phyloP scores from a whole-genome alignment of 2,329 filamentous ascomycete genomes.

The Chaetomium sp. region DNA sequence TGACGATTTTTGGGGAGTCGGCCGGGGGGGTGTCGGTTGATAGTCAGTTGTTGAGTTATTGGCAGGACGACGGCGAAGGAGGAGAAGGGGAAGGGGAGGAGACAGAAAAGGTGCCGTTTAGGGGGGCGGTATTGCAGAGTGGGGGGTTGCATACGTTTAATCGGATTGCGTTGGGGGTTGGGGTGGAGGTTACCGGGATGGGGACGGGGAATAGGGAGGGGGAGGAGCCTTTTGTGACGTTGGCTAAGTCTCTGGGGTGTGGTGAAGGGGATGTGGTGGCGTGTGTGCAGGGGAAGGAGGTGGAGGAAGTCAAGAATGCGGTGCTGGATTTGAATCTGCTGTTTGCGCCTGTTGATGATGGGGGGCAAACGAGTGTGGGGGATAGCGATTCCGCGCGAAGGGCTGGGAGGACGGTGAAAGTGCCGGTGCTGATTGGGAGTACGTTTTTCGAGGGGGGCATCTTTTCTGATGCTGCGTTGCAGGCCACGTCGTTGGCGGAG shows the following conservation, averaged over 20 bases:
- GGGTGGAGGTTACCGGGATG: background rate
- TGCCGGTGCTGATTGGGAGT: background rate
- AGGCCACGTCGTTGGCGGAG: background rate
- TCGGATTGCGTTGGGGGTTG: background rate
- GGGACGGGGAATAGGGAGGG: background rate
- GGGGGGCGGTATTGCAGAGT: background rate
- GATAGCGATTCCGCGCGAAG: background rate
- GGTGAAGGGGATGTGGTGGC: background rate
- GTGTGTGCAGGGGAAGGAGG: background rate
- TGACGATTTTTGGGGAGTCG: constrained; percentile 10
- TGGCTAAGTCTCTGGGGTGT: background rate
- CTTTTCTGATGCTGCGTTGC: background rate
- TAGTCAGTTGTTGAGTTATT: background rate
- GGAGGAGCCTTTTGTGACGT: background rate
- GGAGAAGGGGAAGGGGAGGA: background rate
- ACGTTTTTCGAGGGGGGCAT: background rate
- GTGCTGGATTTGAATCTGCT: background rate
- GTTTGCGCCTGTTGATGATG: background rate
- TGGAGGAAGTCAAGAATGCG: background rate
- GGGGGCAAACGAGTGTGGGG: background rate
- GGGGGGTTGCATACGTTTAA: constrained; percentile 1
- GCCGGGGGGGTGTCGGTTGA: background rate
- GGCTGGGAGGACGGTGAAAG: background rate
- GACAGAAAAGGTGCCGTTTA: background rate
- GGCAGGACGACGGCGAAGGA: no score